These are phyloP conservation scores for Xylaria cubensis DNA, from an alignment of 495 filamentous ascomycete species.

Conservation along the genomic window DNA sequence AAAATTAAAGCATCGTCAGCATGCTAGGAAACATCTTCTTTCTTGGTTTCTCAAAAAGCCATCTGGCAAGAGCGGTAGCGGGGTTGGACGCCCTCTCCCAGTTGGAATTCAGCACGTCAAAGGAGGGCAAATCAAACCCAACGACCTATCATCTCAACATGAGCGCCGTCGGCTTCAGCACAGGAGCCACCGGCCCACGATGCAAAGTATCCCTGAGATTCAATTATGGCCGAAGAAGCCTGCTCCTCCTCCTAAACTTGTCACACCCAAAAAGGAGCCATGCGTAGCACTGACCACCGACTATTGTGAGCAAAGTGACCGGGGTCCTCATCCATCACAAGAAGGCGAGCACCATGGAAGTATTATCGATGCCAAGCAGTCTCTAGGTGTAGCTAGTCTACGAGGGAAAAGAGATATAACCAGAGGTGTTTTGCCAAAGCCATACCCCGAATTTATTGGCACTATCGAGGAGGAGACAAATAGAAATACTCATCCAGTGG, in stretches of 20 bases:
- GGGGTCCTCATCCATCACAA: constrained; percentile 7
- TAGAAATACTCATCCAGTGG: constrained; percentile 25
- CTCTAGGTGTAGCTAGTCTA: constrained; percentile 23
- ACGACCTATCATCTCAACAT: constrained; percentile 10
- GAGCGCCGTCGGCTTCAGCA: constrained; percentile 15
- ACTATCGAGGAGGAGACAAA: constrained; percentile 46
- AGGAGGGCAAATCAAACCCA: constrained; percentile 21
- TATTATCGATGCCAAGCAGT: constrained; percentile 20
- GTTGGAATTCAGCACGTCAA: constrained; percentile 19
- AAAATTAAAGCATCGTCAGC: constrained; percentile 24
- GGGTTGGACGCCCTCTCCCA: not conserved
- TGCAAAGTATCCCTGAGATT: constrained; percentile 25
- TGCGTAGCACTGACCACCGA: not conserved
- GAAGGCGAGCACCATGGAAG: not conserved
- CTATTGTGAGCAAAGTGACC: constrained; percentile 23
- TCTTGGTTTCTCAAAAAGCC: constrained; percentile 39
- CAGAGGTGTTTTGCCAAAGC: constrained; percentile 29
- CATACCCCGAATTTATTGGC: constrained; percentile 23
- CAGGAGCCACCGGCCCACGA: constrained; percentile 21
- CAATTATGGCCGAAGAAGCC: constrained; percentile 23
- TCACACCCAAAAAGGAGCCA: constrained; percentile 23
- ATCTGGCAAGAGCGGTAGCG: not conserved
- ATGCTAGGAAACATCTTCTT: constrained; percentile 30
- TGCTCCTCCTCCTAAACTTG: constrained; percentile 9
- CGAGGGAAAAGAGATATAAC: constrained; percentile 34